These are phyloP conservation scores for Arabidopsis lyrata DNA, from an alignment of 441 rosid genomes.

Conservation along the genomic window DNA sequence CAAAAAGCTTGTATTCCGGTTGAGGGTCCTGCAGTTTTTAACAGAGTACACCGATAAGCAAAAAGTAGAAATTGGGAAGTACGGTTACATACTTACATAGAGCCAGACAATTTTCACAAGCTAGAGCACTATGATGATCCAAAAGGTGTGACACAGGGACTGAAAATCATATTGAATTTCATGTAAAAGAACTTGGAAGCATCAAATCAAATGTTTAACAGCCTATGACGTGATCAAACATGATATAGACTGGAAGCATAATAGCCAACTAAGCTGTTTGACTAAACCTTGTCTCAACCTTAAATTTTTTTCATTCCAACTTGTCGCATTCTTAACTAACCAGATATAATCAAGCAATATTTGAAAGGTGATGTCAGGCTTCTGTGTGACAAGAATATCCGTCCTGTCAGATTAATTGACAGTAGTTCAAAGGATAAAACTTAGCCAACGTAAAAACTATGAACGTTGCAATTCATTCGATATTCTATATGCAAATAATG, in stretches of 20 bases:
- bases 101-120: not conserved
- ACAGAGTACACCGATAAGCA: conserved; percentile 14
- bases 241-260: conserved; percentile 11
- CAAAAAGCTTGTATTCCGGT: conserved; percentile 92
- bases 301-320: too few species aligned
- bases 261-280: conserved; percentile 9
- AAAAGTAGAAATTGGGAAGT: conserved; percentile 4
- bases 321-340: not conserved
- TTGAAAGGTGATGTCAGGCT: conserved; percentile 11
- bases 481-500: conserved; percentile 13
- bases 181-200: not conserved
- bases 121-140: conserved; percentile 5
- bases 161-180: conserved; percentile 10
- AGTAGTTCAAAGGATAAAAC: conserved; percentile 4
- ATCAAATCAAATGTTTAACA: conserved; percentile 4
- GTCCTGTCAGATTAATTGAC: not conserved
- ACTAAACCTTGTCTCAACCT: conserved; percentile 17
- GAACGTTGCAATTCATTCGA: not conserved
- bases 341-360: not conserved
- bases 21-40: conserved; percentile 66
- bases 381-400: conserved; percentile 4
- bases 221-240: conserved; percentile 2
- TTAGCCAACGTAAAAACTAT: not conserved
- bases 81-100: conserved; percentile 34
- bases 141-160: conserved; percentile 9